Evolutionary conservation across 2,329 filamentous ascomycete species (phyloP), one percentile per base, ranked within the genome.

Genomic region (Aspergillus felis): DNA sequence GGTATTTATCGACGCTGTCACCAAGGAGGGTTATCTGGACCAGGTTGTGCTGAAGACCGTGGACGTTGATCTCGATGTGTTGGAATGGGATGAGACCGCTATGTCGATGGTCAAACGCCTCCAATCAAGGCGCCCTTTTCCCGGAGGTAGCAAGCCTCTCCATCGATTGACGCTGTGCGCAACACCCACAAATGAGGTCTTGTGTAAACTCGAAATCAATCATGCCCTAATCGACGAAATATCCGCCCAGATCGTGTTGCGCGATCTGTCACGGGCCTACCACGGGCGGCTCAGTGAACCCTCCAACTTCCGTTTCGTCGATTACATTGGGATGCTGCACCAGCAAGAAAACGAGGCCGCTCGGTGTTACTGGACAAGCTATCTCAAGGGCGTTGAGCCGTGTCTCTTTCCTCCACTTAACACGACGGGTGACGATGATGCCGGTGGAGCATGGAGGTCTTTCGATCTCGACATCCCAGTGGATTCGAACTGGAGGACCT

Each of bases 381-480:
- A 54, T 41, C 48, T 60, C 1, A 6, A 38, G 0, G 52, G 22
- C 1, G 41, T 50, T 4, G 14, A 46, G 3, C 55, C 58, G 2
- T 60, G 58, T 38, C 20, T 47, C n/a, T 54, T 59, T 27, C 57
- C 57, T 1, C 2, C 22, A n/a, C 46, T 57, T 5, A 22, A 29
- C 14, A 27, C 2, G 6, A 27, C 4, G 1, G 10, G 61, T 17
- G 57, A 57, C 4, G 68, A 65, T 44, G 64, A 71, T 20, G 68
- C 69, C 1, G 68, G 73, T 28, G 67, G 70, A 47, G n/a, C 72
- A 3, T 68, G 65, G 2, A 56, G 73, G 6, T 72, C 68, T 54
- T 62, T 61, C 32, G 68, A 67, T 1, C 50, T 60, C 9, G 63
- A 59, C 38, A 73, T 57, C 61, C 73, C 4, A 58, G 57, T n/a